Evolutionary conservation across 148 eudicot genomes (phyloP), one percentile per base, ranked within the genome.

Genomic region (Rhododendron simsii): DNA sequence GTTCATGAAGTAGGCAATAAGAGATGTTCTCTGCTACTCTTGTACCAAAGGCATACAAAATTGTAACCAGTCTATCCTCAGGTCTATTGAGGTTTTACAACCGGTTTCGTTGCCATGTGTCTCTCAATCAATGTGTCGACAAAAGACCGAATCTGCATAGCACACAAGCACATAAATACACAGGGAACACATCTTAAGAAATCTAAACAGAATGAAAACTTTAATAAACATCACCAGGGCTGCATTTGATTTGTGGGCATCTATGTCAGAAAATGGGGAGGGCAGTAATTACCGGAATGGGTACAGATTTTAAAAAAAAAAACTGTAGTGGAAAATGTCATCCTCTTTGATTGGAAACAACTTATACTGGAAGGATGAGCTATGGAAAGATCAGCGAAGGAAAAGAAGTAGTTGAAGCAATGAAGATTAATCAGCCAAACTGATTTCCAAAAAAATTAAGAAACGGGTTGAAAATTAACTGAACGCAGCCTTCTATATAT

Each of bases 71-170:
- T 75, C 6, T 78, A 74, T 81, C 75, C 21, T 80, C 83, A n/a
- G 16, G 83, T 39, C 74, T 87, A 89, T 94, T 88, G 91, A 47
- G 94, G 85, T 90, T 94, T 95, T 53, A 77, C 89, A 86, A 65
- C 95, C 82, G 89, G 89, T 85, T 90, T 93, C 87, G 59, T 82
- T 65, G 92, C 87, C 95, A 95, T 93, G 87, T 95, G 98, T 84
- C 94, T 94, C 88, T 93, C 98, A 78, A 98, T 94, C 92, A 98
- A 83, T 90, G 86, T 92, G 93, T 95, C 99, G 89, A 98, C 99
- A 88, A 95, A 98, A 53, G 95, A 98, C 86, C 99, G 96, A 86
- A 98, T 95, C 99, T 98, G 96, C 86, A 84, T 85, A 80, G 41
- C 73, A 67, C 13, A 26, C 16, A 5, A 67, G 33, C 85, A 47